phyloP scores from a whole-genome alignment of 2,329 filamentous ascomycete genomes.

The Neopestalotiopsis sp. region DNA sequence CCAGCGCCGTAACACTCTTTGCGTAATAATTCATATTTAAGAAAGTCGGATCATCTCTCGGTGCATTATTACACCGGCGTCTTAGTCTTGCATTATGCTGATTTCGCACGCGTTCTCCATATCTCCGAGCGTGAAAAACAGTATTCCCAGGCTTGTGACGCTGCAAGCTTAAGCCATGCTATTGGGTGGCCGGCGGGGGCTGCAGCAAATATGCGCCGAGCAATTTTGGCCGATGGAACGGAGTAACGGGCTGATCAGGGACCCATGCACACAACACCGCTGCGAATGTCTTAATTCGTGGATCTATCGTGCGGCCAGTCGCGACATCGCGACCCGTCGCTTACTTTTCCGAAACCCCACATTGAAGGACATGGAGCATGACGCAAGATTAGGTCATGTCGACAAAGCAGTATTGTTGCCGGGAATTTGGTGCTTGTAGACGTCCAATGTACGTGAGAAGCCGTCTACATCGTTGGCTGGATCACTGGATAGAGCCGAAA shows the following conservation, averaged over 20 bases:
- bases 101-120: too few relatives aligned
- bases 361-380: not conserved
- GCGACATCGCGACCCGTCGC: not conserved
- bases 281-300: constrained; percentile 3
- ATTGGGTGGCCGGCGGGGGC: not conserved
- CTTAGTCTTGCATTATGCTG: too few relatives aligned
- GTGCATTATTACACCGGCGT: too few relatives aligned
- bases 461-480: too few relatives aligned
- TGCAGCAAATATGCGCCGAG: not conserved
- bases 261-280: not conserved
- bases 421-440: not conserved
- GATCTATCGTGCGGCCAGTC: not conserved
- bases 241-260: not conserved
- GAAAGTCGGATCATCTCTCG: too few relatives aligned
- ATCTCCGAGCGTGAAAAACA: too few relatives aligned
- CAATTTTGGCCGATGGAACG: not conserved
- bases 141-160: too few relatives aligned
- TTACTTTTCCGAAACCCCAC: not conserved
- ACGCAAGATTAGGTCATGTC: not conserved
- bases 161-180: not conserved
- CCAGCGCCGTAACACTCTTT: too few relatives aligned
- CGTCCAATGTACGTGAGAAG: not conserved
- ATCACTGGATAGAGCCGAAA: too few relatives aligned
- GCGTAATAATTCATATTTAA: too few relatives aligned
- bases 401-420: not conserved